Conservation (phyloP, 352 stramenopile species). For the Globisporangium solare region DNA sequence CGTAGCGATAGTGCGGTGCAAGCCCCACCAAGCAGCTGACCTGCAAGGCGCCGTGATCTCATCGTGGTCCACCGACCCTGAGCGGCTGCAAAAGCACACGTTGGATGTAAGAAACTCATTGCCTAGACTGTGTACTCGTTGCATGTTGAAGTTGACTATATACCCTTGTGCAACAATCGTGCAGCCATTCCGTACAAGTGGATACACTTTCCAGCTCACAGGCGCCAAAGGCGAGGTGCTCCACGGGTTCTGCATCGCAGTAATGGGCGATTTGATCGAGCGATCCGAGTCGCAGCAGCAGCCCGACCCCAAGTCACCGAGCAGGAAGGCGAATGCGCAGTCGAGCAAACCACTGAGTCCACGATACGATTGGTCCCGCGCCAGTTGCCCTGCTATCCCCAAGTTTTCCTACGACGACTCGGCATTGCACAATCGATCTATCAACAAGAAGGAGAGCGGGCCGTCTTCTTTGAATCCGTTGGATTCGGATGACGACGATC, state of each 20-base stretch:
- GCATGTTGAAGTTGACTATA: background rate
- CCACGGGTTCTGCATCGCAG: constrained; percentile 71
- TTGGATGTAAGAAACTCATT: constrained; percentile 34
- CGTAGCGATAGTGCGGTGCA: constrained; percentile 59
- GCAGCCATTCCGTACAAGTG: constrained; percentile 52
- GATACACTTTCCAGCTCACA: constrained; percentile 81
- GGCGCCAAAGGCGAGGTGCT: constrained; percentile 79
- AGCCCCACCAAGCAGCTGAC: constrained; percentile 36
- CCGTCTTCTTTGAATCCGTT: constrained; percentile 3
- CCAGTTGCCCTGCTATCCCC: constrained; percentile 24
- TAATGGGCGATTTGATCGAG: constrained; percentile 48
- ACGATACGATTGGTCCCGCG: constrained; percentile 20
- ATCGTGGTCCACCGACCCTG: constrained; percentile 64
- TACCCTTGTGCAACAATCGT: background rate
- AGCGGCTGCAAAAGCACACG: constrained; percentile 54
- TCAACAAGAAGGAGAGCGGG: constrained; percentile 3
- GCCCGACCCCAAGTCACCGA: background rate
- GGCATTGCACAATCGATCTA: constrained; percentile 1
- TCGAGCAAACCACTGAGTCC: constrained; percentile 20
- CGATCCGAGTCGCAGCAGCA: constrained; percentile 1
- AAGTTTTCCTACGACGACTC: constrained; percentile 10
- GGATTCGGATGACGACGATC: background rate
- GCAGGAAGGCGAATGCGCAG: background rate
- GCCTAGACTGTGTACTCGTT: background rate
- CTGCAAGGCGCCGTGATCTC: constrained; percentile 56